Conservation (phyloP, 2,329 filamentous ascomycete genomes). For the Cladosporium austrohemisphaericum region DNA sequence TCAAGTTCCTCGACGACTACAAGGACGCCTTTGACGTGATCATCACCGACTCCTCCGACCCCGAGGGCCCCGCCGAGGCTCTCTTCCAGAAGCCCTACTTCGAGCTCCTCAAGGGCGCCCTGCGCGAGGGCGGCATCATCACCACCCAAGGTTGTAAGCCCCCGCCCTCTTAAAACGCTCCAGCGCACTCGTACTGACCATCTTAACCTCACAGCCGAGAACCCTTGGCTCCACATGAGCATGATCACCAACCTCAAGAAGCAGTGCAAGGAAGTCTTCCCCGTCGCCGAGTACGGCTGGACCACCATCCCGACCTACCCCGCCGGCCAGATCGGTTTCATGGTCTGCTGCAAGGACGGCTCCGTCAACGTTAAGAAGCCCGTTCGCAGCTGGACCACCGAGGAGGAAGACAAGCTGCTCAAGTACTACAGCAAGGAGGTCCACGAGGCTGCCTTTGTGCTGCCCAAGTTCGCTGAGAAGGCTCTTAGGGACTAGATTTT, state of each 20-base stretch:
- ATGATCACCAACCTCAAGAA: conserved; percentile 95
- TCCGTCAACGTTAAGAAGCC: conserved; percentile 80
- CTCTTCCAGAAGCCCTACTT: conserved; percentile 99
- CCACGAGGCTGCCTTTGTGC: conserved; percentile 87
- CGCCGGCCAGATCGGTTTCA: conserved; percentile 98
- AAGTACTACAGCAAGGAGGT: conserved; percentile 97
- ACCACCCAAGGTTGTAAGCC: conserved; percentile 99
- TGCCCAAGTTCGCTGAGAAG: conserved; percentile 91
- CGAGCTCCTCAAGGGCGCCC: conserved; percentile 82
- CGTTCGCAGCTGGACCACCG: conserved; percentile 71
- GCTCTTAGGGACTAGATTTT: conserved; percentile 33
- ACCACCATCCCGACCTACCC: conserved; percentile 99
- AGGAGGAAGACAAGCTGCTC: conserved; percentile 91
- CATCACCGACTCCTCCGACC: conserved; percentile 98
- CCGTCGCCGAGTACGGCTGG: conserved; percentile 96
- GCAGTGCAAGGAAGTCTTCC: conserved; percentile 95
- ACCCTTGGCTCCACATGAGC: conserved; percentile 96
- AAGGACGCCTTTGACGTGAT: conserved; percentile 99
- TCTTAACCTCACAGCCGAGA: conserved; percentile 69
- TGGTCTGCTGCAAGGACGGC: conserved; percentile 97
- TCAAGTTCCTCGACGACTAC: conserved; percentile 96
- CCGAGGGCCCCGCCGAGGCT: conserved; percentile 91
- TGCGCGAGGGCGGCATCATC: conserved; percentile 94
- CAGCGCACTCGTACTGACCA: conserved; percentile 6
- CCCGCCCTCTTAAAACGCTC: conserved; percentile 32